Evolutionary conservation across 139 green algal genomes (phyloP).

Genomic region (Edaphochlamys debaryana): DNA sequence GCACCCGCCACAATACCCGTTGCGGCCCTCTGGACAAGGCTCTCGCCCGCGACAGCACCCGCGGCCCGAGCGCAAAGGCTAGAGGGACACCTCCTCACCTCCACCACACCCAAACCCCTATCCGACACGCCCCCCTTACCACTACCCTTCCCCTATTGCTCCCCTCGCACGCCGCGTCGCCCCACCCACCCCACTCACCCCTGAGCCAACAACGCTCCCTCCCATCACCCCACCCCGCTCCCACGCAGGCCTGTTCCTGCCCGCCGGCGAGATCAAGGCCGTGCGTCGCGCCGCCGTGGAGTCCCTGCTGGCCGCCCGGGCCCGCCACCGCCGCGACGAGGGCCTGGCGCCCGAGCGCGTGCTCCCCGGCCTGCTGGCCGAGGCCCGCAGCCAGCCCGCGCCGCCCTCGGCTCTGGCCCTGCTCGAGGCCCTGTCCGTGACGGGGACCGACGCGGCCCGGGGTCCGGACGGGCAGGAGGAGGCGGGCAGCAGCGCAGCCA

Average conservation of each 20-base stretch:
- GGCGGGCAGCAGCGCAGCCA: too few species aligned
- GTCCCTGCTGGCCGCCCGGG: constrained; percentile 51
- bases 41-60: constrained; percentile 24
- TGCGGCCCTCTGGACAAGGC: constrained; percentile 15
- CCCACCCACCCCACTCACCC: too few species aligned
- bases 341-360: constrained; percentile 53
- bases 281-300: constrained; percentile 70
- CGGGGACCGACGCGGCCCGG: neutral
- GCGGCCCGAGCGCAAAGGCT: constrained; percentile 33
- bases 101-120: too few species aligned
- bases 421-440: neutral
- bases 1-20: too few species aligned
- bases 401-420: neutral
- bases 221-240: neutral
- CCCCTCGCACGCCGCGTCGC: too few species aligned
- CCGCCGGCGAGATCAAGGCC: constrained; percentile 69
- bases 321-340: neutral
- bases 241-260: constrained; percentile 76
- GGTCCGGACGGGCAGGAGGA: neutral
- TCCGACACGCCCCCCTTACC: too few species aligned
- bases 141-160: too few species aligned
- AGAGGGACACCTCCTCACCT: neutral
- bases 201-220: too few species aligned
- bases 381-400: neutral
- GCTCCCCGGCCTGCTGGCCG: constrained; percentile 54